A percentile compares a stretch with the other conserved stretches of the same genome.
Conservation (phyloP, 179 eudicot species). For the Heliamphora pulchella region DNA sequence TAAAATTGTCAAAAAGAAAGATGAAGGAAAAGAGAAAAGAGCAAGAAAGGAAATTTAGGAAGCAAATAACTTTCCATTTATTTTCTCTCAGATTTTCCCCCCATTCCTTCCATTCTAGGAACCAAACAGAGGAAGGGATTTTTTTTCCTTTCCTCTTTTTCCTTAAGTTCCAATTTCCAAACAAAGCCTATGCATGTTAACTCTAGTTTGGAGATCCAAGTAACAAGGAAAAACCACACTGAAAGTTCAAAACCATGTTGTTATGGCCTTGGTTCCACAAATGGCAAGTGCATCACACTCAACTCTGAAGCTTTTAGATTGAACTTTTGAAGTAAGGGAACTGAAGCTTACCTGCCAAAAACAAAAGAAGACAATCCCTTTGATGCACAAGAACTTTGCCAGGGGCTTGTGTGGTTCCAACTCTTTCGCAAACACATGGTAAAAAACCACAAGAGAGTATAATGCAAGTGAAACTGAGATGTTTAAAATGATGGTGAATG, state of each 20-base stretch:
- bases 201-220: neutral
- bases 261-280: neutral
- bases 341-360: constrained; percentile 80
- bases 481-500: constrained; percentile 67
- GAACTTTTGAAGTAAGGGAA: neutral
- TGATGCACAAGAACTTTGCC: constrained; percentile 74
- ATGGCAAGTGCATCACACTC: neutral
- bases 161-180: neutral
- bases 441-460: constrained; percentile 69
- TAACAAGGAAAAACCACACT: neutral
- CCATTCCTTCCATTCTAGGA: too few relatives aligned
- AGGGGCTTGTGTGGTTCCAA: constrained; percentile 82
- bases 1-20: too few relatives aligned
- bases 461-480: constrained; percentile 71
- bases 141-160: too few relatives aligned
- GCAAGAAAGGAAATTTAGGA: too few relatives aligned
- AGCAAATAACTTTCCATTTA: too few relatives aligned
- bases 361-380: constrained; percentile 85
- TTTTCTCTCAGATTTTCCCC: too few relatives aligned
- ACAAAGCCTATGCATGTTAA: neutral
- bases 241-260: neutral
- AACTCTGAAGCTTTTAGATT: neutral
- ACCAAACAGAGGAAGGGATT: too few relatives aligned
- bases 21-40: too few relatives aligned
- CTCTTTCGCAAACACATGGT: constrained; percentile 83